Evolutionary conservation across 106 monocot genomes (phyloP).

Genomic region (Acorus gramineus): DNA sequence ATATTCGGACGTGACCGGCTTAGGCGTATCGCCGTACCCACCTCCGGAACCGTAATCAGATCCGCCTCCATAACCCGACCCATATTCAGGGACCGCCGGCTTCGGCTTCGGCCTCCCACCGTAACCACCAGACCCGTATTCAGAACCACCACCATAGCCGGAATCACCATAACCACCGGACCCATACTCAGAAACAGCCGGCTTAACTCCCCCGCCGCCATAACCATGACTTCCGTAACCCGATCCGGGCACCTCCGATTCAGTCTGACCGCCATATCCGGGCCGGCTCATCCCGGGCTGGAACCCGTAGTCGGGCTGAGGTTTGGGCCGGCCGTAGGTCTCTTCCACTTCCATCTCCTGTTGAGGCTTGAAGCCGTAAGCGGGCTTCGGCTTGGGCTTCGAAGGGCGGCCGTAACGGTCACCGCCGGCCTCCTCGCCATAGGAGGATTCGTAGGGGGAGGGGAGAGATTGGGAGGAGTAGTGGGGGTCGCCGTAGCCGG

Average conservation of each 20-base stretch:
- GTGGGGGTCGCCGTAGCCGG: conserved; percentile 12
- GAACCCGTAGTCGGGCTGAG: no score
- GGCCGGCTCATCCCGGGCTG: no score
- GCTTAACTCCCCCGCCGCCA: no score
- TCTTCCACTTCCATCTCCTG: conserved; percentile 8
- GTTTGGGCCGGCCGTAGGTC: no score
- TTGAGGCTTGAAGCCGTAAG: conserved; percentile 25
- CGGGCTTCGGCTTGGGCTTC: conserved; percentile 27
- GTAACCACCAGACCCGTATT: not conserved
- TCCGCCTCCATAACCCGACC: not conserved
- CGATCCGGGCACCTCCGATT: no score
- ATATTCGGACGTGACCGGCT: no score
- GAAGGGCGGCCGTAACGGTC: conserved; percentile 4
- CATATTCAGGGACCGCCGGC: no score
- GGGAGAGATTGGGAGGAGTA: conserved; percentile 45
- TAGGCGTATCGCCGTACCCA: conserved; percentile 1
- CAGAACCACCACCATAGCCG: not conserved
- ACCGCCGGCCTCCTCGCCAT: not conserved
- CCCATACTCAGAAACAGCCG: no score
- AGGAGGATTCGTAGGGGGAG: conserved; percentile 26
- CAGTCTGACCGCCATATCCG: no score
- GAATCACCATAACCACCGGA: not conserved
- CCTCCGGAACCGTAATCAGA: conserved; percentile 10
- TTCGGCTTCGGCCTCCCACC: not conserved
- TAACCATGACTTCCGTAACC: no score